Percentiles rank a stretch among this genome's conserved stretches.
Evolutionary conservation across 495 filamentous ascomycete genomes (phyloP).

Genomic region (Symbiotaphrina buchneri): DNA sequence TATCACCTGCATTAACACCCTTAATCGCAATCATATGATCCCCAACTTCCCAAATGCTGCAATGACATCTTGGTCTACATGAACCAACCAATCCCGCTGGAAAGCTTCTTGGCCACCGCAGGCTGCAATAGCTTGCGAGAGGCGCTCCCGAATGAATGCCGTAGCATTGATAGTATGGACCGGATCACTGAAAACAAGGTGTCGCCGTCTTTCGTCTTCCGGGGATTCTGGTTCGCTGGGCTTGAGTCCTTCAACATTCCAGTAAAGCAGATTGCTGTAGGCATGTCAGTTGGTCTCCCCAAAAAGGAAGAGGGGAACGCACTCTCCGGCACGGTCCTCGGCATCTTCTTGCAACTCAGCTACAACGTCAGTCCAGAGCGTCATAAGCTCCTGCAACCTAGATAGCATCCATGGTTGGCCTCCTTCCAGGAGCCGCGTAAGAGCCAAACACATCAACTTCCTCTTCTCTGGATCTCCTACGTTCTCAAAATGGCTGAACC

Average conservation of each 20-base stretch:
- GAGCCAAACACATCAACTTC: conserved; percentile 63
- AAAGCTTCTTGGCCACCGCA: conserved; percentile 56
- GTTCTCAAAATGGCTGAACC: conserved; percentile 72
- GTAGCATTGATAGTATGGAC: conserved; percentile 49
- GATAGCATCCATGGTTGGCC: conserved; percentile 28
- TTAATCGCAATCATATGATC: conserved; percentile 7
- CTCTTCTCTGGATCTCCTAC: conserved; percentile 49
- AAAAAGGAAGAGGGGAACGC: conserved; percentile 4
- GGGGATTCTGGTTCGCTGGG: conserved; percentile 33
- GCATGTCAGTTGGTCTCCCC: neutral
- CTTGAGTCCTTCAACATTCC: conserved; percentile 13
- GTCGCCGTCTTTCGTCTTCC: conserved; percentile 29
- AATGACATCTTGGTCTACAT: conserved; percentile 70
- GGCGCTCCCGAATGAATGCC: conserved; percentile 40
- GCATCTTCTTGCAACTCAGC: conserved; percentile 29
- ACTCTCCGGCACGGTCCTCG: conserved; percentile 25
- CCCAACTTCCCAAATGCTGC: conserved; percentile 36
- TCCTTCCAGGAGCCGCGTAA: conserved; percentile 45
- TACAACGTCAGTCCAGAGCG: conserved; percentile 47
- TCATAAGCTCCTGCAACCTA: conserved; percentile 40
- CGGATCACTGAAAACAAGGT: conserved; percentile 38
- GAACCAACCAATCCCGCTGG: conserved; percentile 55
- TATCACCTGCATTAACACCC: too few relatives aligned
- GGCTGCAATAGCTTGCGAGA: conserved; percentile 39
- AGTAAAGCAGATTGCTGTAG: conserved; percentile 26